These are phyloP conservation scores for Pseudocercospora eumusae DNA, from an alignment of 2,329 filamentous ascomycete genomes.

Conservation along the genomic window DNA sequence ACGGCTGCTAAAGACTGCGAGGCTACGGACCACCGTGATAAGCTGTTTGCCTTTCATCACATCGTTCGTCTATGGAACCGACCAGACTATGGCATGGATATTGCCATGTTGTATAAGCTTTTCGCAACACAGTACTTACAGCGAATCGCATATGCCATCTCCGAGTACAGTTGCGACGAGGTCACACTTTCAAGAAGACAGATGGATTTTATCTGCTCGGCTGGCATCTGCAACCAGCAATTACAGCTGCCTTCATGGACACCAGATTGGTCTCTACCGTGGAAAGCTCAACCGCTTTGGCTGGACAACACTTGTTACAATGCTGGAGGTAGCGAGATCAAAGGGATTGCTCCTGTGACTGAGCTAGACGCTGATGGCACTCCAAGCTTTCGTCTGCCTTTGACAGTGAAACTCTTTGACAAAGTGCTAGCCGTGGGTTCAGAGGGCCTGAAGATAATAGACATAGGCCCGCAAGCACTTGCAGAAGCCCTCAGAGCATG, in stretches of 20 bases:
- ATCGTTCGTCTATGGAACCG: slow-evolving; percentile 23
- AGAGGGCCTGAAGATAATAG: slow-evolving; percentile 12
- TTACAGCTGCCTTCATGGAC: slow-evolving; percentile 25
- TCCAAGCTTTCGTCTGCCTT: slow-evolving; percentile 18
- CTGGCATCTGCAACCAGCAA: slow-evolving; percentile 22
- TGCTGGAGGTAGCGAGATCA: slow-evolving; percentile 22
- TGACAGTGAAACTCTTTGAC: slow-evolving; percentile 24
- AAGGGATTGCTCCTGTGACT: slow-evolving; percentile 17
- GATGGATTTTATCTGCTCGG: slow-evolving; percentile 25
- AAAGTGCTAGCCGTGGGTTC: slow-evolving; percentile 23
- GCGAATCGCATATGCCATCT: slow-evolving; percentile 26
- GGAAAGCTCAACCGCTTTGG: slow-evolving; percentile 26
- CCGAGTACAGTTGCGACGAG: slow-evolving; percentile 27
- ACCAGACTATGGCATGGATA: slow-evolving; percentile 24
- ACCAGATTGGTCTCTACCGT: slow-evolving; percentile 25
- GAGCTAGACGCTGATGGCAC: slow-evolving; percentile 4
- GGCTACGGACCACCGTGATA: slow-evolving; percentile 28
- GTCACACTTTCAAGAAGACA: slow-evolving; percentile 19
- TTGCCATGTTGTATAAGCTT: slow-evolving; percentile 22
- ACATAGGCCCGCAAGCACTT: slow-evolving; percentile 14
- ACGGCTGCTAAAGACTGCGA: slow-evolving; percentile 28
- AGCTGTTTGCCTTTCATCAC: slow-evolving; percentile 28
- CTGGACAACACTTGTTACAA: slow-evolving; percentile 21
- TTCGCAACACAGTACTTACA: slow-evolving; percentile 27
- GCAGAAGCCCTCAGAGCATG: slow-evolving; percentile 21